Evolutionary conservation across 805 yeast species (phyloP).

Genomic region (Priceomyces carsonii): DNA sequence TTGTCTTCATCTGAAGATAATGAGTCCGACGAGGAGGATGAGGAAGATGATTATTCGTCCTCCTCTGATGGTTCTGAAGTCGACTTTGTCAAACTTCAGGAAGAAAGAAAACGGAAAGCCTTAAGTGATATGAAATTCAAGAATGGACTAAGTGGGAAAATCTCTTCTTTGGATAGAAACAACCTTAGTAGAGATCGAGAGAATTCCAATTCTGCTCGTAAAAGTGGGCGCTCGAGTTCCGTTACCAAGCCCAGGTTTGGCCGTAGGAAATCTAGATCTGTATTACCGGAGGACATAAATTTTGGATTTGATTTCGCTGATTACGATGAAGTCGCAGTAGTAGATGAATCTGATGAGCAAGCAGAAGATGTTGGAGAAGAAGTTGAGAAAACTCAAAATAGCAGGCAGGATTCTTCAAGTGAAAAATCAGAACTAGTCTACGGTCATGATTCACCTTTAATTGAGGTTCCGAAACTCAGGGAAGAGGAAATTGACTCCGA

Average conservation of each 20-base stretch:
- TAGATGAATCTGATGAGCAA: constrained; percentile 25
- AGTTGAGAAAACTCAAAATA: constrained; percentile 14
- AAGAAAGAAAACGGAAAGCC: constrained; percentile 60
- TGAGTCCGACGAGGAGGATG: constrained; percentile 15
- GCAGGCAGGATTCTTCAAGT: constrained; percentile 3
- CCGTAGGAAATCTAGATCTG: constrained; percentile 38
- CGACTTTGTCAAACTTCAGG: constrained; percentile 72
- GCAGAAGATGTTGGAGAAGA: constrained; percentile 70
- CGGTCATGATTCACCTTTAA: constrained; percentile 23
- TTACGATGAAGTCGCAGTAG: constrained; percentile 13
- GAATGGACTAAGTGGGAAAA: constrained; percentile 19
- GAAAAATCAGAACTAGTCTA: constrained; percentile 1
- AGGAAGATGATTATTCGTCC: constrained; percentile 29
- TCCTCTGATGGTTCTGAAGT: constrained; percentile 68
- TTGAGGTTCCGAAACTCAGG: constrained; percentile 53
- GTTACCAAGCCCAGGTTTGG: constrained; percentile 28
- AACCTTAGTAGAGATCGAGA: neutral
- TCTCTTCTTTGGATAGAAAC: too few species aligned
- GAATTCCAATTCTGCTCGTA: constrained; percentile 6
- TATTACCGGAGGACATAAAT: constrained; percentile 43
- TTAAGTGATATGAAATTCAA: constrained; percentile 46
- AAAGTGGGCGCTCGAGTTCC: constrained; percentile 11
- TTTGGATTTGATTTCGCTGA: constrained; percentile 45
- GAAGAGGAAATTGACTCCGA: constrained; percentile 54
- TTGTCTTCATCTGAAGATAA: neutral